Evolutionary conservation across 345 rosid species (phyloP).

Genomic region (Nephelium lappaceum): DNA sequence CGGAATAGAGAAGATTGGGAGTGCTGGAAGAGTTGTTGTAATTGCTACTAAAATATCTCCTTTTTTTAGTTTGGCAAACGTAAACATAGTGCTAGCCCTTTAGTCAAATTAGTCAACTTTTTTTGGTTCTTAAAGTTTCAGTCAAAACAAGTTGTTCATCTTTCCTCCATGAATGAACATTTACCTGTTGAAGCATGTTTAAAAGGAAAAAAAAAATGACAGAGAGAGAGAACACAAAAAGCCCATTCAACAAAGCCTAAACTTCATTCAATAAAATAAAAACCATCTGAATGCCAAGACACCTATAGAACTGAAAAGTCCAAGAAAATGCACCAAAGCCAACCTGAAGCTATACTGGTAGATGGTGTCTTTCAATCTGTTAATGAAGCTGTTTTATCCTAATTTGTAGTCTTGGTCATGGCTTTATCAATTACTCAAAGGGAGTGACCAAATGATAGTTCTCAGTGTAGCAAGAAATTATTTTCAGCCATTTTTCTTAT

Average conservation of each 20-base stretch:
- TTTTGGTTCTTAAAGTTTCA: background rate
- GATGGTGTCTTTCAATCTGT: background rate
- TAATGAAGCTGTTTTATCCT: background rate
- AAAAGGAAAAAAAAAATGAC: too few species aligned
- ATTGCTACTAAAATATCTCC: too few species aligned
- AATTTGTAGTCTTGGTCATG: background rate
- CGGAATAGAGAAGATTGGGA: background rate
- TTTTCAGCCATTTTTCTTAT: background rate
- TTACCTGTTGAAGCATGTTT: background rate
- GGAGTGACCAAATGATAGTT: background rate
- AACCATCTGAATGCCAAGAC: background rate
- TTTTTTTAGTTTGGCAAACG: too few species aligned
- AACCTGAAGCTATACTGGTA: background rate
- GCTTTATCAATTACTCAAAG: background rate
- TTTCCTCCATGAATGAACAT: background rate
- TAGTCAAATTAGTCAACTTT: background rate
- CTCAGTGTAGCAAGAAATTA: background rate
- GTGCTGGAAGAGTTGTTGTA: background rate
- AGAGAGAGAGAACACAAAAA: too few species aligned
- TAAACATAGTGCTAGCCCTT: background rate
- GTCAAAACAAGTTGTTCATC: background rate
- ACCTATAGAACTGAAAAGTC: background rate
- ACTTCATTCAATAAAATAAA: background rate
- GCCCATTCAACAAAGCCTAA: background rate
- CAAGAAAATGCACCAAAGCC: background rate